phyloP scores from a whole-genome alignment of 441 rosid genomes.

The Mallotus japonicus region DNA sequence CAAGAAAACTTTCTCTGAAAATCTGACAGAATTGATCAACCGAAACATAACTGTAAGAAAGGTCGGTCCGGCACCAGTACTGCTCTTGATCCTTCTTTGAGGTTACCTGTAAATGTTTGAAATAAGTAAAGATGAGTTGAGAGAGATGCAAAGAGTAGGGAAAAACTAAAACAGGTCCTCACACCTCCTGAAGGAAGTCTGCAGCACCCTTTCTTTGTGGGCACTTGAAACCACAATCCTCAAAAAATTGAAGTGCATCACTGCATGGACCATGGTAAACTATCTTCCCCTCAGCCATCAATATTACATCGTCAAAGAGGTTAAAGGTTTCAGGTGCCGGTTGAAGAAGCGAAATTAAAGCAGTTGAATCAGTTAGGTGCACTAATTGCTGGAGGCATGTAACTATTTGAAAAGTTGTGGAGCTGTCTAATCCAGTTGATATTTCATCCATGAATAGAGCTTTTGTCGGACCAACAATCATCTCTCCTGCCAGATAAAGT shows the following conservation, averaged over 20 bases:
- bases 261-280: constrained; percentile 42
- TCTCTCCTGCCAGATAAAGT: constrained; percentile 37
- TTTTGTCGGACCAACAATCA: constrained; percentile 41
- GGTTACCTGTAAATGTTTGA: constrained; percentile 37
- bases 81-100: constrained; percentile 62
- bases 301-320: constrained; percentile 41
- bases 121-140: not conserved
- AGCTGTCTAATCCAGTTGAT: constrained; percentile 47
- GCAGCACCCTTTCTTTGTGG: constrained; percentile 62
- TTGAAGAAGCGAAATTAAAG: constrained; percentile 41
- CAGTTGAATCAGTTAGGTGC: constrained; percentile 39
- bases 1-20: constrained; percentile 37
- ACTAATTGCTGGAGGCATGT: constrained; percentile 39
- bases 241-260: constrained; percentile 29
- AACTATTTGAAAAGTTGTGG: constrained; percentile 44
- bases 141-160: not conserved
- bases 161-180: not conserved
- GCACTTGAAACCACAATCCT: constrained; percentile 51
- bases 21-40: constrained; percentile 37
- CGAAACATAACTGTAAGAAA: constrained; percentile 43
- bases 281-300: constrained; percentile 38
- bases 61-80: constrained; percentile 42
- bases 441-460: constrained; percentile 44
- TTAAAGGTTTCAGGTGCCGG: constrained; percentile 46
- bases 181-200: constrained; percentile 71